These are phyloP conservation scores for Glycine soja DNA, from an alignment of 306 rosid species.

Conservation along the genomic window DNA sequence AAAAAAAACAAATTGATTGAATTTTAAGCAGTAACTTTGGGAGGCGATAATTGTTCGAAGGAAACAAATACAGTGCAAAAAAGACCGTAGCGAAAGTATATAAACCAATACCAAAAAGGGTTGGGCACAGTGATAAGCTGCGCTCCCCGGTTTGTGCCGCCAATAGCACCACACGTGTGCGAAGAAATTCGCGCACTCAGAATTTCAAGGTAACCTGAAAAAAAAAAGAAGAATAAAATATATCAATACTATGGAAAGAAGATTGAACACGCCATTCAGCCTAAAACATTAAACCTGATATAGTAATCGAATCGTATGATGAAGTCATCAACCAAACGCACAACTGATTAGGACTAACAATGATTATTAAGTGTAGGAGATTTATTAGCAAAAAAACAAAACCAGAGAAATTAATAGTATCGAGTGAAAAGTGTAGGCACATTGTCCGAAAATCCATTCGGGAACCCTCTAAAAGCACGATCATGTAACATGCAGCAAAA, in stretches of 20 bases:
- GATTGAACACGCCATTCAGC: slow-evolving; percentile 27
- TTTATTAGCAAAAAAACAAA: neutral
- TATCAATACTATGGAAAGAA: neutral
- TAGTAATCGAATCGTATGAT: neutral
- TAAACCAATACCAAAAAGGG: slow-evolving; percentile 21
- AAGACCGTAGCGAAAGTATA: slow-evolving; percentile 10
- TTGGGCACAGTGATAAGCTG: slow-evolving; percentile 22
- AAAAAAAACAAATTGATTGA: neutral
- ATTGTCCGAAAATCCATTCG: slow-evolving; percentile 52
- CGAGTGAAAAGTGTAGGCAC: slow-evolving; percentile 51
- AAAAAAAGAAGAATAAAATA: neutral
- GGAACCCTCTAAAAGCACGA: slow-evolving; percentile 42
- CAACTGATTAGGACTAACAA: neutral
- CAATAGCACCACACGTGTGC: neutral
- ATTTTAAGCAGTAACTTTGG: neutral
- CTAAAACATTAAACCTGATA: slow-evolving; percentile 8
- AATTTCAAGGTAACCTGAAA: slow-evolving; percentile 25
- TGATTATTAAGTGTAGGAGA: neutral
- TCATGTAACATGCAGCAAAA: slow-evolving; percentile 57
- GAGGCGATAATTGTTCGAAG: neutral
- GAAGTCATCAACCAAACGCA: neutral
- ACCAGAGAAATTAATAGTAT: slow-evolving; percentile 29
- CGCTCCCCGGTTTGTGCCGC: neutral
- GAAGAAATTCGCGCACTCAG: neutral
- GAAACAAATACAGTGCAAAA: neutral